Conservation (phyloP, 768 basidiomycete species). For the Arthromyces matolae region DNA sequence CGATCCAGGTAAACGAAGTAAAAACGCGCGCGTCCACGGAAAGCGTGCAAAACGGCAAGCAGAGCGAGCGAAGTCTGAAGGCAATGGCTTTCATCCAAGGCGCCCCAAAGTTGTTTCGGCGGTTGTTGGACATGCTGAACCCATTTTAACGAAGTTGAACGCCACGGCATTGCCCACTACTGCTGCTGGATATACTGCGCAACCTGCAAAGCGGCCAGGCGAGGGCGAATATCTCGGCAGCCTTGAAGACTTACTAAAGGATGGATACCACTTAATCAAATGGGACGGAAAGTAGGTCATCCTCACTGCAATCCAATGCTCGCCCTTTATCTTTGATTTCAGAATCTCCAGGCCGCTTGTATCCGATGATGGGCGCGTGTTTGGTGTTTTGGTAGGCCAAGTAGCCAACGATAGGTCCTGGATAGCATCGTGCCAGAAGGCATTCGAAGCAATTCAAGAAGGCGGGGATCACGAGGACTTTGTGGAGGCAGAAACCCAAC, state of each 20-base stretch:
- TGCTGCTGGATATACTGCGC: background rate
- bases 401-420: background rate
- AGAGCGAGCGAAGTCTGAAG: background rate
- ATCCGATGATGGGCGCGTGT: background rate
- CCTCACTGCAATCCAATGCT: too few species aligned
- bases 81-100: background rate
- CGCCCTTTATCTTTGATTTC: background rate
- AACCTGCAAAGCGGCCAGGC: background rate
- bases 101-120: background rate
- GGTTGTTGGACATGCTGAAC: background rate
- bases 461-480: background rate
- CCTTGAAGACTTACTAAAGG: background rate
- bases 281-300: slow-evolving; percentile 2
- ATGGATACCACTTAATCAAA: background rate
- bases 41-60: background rate
- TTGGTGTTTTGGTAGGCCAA: background rate
- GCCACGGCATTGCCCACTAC: background rate
- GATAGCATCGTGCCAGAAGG: background rate
- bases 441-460: slow-evolving; percentile 2
- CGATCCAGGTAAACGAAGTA: too few species aligned
- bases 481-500: background rate
- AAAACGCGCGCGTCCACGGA: background rate
- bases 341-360: background rate
- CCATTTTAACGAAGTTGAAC: background rate
- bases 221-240: background rate